These are phyloP conservation scores for Piper longum DNA, from an alignment of 164 flowering plant species.

Conservation along the genomic window DNA sequence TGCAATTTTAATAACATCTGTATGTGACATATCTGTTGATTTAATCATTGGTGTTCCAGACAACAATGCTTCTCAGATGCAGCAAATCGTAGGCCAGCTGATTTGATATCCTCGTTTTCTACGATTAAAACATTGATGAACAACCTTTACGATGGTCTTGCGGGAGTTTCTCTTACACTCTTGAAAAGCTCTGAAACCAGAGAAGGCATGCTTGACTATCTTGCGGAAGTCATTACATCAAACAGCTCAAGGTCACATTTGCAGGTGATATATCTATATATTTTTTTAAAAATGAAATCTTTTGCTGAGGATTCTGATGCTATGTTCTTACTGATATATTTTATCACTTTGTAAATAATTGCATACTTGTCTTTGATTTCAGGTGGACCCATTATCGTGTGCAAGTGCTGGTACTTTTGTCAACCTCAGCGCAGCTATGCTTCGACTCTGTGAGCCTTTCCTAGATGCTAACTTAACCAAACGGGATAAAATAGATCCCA, in stretches of 20 bases:
- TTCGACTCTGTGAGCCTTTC: slow-evolving; percentile 88
- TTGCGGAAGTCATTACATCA: slow-evolving; percentile 74
- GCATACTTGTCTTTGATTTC: slow-evolving; percentile 4
- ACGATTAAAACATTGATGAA: slow-evolving; percentile 84
- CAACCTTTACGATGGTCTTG: slow-evolving; percentile 58
- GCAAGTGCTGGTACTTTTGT: slow-evolving; percentile 99
- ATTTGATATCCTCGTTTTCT: slow-evolving; percentile 69
- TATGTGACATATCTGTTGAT: neutral
- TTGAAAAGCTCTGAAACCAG: slow-evolving; percentile 69
- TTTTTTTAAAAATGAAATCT: neutral
- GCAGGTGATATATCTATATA: slow-evolving; percentile 38
- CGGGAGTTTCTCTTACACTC: slow-evolving; percentile 58
- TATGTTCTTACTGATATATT: neutral
- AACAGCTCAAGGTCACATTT: slow-evolving; percentile 84
- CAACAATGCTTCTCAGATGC: slow-evolving; percentile 86
- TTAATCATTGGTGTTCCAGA: slow-evolving; percentile 21
- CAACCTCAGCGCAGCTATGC: slow-evolving; percentile 92
- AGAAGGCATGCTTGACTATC: slow-evolving; percentile 68
- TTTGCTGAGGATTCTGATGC: neutral
- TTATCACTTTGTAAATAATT: too few relatives aligned
- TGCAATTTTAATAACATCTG: too few relatives aligned
- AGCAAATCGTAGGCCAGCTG: slow-evolving; percentile 74
- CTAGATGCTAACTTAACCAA: slow-evolving; percentile 72
- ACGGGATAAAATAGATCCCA: slow-evolving; percentile 80
- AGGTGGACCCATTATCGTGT: slow-evolving; percentile 88